Evolutionary conservation across 768 basidiomycete genomes (phyloP).

Genomic region (Panaeolus papilionaceus): DNA sequence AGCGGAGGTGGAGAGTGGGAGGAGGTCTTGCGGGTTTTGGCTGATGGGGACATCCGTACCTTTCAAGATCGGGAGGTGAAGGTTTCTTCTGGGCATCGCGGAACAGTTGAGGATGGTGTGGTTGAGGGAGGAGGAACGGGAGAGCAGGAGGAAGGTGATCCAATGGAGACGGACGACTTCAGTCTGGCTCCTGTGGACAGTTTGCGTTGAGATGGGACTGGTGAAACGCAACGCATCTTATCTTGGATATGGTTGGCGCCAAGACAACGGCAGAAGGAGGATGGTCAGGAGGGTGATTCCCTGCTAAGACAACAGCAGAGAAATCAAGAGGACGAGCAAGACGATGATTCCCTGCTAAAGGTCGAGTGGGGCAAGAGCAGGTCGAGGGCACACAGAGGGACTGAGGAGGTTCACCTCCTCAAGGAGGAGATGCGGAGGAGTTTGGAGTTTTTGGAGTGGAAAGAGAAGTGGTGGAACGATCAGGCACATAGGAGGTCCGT

Average conservation of each 20-base stretch:
- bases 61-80: background rate
- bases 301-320: no score
- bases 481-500: background rate
- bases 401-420: constrained; percentile 26
- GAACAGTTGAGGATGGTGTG: constrained; percentile 3
- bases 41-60: background rate
- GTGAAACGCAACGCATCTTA: constrained; percentile 8
- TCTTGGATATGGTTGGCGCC: constrained; percentile 14
- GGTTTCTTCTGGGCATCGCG: background rate
- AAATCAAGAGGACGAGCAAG: background rate
- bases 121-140: background rate
- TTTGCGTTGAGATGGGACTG: background rate
- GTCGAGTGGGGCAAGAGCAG: constrained; percentile 26
- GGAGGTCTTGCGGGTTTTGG: background rate
- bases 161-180: background rate
- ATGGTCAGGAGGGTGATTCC: no score
- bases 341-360: background rate
- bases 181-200: background rate
- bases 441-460: constrained; percentile 26
- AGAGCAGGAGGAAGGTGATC: background rate
- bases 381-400: constrained; percentile 10
- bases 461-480: constrained; percentile 21
- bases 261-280: background rate
- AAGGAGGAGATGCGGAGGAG: constrained; percentile 30
- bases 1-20: constrained; percentile 7